Evolutionary conservation across 306 rosid species (phyloP).

Genomic region (Notholithocarpus densiflorus): DNA sequence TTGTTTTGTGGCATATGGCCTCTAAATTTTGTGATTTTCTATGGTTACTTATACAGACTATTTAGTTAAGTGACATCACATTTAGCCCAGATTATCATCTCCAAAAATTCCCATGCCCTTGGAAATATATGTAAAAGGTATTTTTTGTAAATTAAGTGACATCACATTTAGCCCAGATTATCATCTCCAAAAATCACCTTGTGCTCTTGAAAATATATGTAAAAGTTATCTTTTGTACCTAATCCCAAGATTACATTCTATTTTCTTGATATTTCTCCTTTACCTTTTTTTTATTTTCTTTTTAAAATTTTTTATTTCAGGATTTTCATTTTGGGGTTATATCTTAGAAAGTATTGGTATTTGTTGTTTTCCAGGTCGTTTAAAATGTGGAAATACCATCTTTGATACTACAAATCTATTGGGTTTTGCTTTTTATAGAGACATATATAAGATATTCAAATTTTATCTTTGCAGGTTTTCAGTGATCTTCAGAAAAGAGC

Average conservation of each 20-base stretch:
- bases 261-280: too few species aligned
- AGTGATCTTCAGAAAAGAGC: neutral
- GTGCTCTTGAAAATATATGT: neutral
- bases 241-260: too few species aligned
- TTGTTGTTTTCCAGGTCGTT: too few species aligned
- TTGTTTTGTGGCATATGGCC: neutral
- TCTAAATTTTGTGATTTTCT: neutral
- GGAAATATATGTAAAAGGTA: neutral
- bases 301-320: too few species aligned
- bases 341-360: too few species aligned
- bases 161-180: neutral
- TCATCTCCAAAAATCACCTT: neutral
- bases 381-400: too few species aligned
- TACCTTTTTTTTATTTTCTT: too few species aligned
- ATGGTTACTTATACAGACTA: neutral
- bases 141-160: too few species aligned
- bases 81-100: neutral
- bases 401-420: neutral
- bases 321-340: too few species aligned
- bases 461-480: neutral
- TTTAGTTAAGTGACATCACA: too few species aligned
- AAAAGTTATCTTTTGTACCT: too few species aligned
- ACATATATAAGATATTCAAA: neutral
- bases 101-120: neutral
- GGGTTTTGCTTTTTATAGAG: neutral